A percentile compares a stretch with the other conserved stretches of the same genome.
Conservation (phyloP, 108 stramenopile genomes). For the Chaetoceros tenuissimus region DNA sequence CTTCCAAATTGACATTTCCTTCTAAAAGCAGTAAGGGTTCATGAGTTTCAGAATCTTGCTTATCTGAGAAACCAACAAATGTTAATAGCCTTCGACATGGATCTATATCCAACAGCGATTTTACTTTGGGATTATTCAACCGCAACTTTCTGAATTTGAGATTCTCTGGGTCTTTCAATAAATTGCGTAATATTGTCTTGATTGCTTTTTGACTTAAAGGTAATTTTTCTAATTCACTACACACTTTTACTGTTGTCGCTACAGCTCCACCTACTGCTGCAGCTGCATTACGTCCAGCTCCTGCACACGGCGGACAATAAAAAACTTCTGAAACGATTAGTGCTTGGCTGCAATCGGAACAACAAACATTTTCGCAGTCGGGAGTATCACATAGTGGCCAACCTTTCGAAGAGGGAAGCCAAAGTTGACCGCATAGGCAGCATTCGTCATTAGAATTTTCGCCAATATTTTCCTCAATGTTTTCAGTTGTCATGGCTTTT, state of each 20-base stretch:
- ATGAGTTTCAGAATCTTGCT: too few species aligned
- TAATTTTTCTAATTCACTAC: constrained; percentile 9
- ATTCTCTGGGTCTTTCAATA: constrained; percentile 9
- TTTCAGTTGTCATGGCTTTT: too few species aligned
- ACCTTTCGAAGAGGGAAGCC: too few species aligned
- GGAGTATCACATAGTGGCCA: constrained; percentile 18
- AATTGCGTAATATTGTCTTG: constrained; percentile 5
- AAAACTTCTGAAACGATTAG: constrained; percentile 16
- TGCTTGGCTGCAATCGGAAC: constrained; percentile 2
- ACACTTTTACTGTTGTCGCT: constrained; percentile 9
- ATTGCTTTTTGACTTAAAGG: constrained; percentile 13
- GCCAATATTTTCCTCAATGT: too few species aligned
- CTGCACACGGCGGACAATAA: constrained; percentile 20
- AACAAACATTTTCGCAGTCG: constrained; percentile 13
- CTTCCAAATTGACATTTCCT: too few species aligned
- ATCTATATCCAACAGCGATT: too few species aligned
- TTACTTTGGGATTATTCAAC: too few species aligned
- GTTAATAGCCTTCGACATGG: too few species aligned
- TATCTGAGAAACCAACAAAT: too few species aligned
- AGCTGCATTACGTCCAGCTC: constrained; percentile 12
- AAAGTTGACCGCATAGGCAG: too few species aligned
- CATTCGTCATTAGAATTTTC: too few species aligned
- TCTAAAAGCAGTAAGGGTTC: too few species aligned
- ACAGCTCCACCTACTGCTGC: constrained; percentile 14
- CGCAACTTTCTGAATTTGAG: constrained; percentile 9